These are phyloP conservation scores for Gossypium davidsonii DNA, from an alignment of 441 rosid genomes.

Conservation along the genomic window DNA sequence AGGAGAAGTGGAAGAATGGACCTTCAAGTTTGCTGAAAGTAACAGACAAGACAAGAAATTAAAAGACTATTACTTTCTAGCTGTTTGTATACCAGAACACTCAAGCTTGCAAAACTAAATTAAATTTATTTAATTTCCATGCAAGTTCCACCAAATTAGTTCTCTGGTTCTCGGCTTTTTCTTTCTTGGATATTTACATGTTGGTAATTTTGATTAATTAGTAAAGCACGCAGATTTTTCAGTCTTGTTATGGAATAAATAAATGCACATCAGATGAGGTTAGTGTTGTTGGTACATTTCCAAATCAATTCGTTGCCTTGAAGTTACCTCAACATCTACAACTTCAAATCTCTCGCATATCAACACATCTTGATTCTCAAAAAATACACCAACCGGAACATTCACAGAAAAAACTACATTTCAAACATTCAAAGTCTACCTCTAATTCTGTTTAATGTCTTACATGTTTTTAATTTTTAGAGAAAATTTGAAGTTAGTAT, in stretches of 20 bases:
- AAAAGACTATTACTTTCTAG: not conserved
- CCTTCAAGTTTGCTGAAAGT: constrained; percentile 27
- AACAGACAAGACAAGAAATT: not conserved
- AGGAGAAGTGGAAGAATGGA: constrained; percentile 8
- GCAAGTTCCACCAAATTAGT: too few relatives aligned
- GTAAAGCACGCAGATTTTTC: not conserved
- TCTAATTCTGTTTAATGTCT: too few relatives aligned
- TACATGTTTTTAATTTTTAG: too few relatives aligned
- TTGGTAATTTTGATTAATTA: constrained; percentile 8
- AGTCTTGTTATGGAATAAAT: constrained; percentile 18
- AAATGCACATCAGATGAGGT: constrained; percentile 16
- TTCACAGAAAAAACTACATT: too few relatives aligned
- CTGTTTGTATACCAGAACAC: constrained; percentile 16
- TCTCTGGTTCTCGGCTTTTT: too few relatives aligned
- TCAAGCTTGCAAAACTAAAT: not conserved
- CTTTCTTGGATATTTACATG: not conserved
- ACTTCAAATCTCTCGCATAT: too few relatives aligned
- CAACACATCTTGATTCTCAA: too few relatives aligned
- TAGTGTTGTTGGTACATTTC: constrained; percentile 37
- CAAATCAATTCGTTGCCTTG: constrained; percentile 3
- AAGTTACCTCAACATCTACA: not conserved
- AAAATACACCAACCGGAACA: too few relatives aligned
- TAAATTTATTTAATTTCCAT: too few relatives aligned
- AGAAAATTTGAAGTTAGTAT: too few relatives aligned
- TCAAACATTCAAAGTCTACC: too few relatives aligned